phyloP scores from a whole-genome alignment of 1,284 basidiomycete species.

The Boletus semigastroideus region DNA sequence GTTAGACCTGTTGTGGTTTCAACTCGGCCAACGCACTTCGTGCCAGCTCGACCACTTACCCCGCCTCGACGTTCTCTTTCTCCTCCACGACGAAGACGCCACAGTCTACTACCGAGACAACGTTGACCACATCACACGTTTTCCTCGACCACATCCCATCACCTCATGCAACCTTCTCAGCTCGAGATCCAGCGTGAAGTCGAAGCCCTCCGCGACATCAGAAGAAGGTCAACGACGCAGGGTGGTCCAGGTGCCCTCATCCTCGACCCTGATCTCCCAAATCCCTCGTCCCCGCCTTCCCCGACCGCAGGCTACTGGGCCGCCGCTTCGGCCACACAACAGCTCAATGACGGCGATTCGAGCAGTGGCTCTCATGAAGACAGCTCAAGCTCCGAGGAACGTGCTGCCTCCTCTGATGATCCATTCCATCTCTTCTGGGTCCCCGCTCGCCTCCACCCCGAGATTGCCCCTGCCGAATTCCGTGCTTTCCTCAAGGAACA shows the following conservation, averaged over 20 bases:
- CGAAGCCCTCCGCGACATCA: conserved; percentile 80
- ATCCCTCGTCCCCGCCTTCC: conserved; percentile 52
- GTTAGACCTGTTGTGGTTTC: conserved; percentile 4
- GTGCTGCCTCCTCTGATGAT: conserved; percentile 51
- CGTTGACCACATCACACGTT: conserved; percentile 12
- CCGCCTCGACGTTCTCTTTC: background rate
- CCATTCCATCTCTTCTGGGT: conserved; percentile 95
- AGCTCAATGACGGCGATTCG: conserved; percentile 41
- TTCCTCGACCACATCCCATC: conserved; percentile 1
- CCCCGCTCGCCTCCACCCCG: conserved; percentile 92
- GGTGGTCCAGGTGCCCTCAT: conserved; percentile 75
- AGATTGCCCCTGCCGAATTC: conserved; percentile 96
- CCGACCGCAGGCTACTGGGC: conserved; percentile 55
- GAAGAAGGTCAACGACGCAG: conserved; percentile 72
- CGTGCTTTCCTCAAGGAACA: conserved; percentile 94
- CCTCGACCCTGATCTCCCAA: conserved; percentile 86
- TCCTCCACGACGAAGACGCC: background rate
- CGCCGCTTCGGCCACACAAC: conserved; percentile 33
- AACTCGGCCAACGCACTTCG: conserved; percentile 3
- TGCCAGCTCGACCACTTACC: background rate
- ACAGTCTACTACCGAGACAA: conserved; percentile 3
- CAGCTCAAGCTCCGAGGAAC: conserved; percentile 37
- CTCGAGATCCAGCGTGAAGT: conserved; percentile 87
- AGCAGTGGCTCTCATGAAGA: conserved; percentile 49
- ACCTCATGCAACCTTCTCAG: conserved; percentile 68